Evolutionary conservation across 352 stramenopile genomes (phyloP).

Genomic region (Pythium monospermum): DNA sequence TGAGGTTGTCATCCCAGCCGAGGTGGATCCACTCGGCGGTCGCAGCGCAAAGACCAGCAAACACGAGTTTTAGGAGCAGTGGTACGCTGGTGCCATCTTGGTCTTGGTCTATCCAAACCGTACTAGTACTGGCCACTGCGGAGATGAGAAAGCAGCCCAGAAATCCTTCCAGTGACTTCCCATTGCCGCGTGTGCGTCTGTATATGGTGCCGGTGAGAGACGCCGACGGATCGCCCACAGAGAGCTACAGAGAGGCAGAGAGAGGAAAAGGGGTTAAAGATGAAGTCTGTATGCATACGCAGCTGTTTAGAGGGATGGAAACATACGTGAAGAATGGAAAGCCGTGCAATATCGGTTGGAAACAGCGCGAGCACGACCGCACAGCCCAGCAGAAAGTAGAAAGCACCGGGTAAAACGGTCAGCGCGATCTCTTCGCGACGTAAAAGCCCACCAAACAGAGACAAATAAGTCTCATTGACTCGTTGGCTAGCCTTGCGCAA

Average conservation of each 20-base stretch:
- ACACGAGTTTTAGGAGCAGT: conserved; percentile 6
- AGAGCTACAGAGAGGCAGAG: conserved; percentile 29
- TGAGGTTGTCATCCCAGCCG: conserved; percentile 58
- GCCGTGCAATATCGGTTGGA: conserved; percentile 31
- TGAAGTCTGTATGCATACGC: not conserved
- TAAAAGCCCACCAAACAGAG: conserved; percentile 37
- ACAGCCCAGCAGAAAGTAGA: conserved; percentile 56
- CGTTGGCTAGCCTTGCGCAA: conserved; percentile 23
- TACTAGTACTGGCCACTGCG: conserved; percentile 15
- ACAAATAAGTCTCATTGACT: conserved; percentile 35
- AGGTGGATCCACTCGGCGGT: conserved; percentile 38
- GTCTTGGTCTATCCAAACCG: not conserved
- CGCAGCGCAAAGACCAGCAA: conserved; percentile 30
- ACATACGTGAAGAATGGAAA: conserved; percentile 54
- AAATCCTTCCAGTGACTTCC: conserved; percentile 47
- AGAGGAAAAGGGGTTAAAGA: not conserved
- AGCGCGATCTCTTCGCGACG: conserved; percentile 37
- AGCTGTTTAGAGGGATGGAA: no score
- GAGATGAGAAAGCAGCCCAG: conserved; percentile 32
- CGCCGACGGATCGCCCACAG: conserved; percentile 44
- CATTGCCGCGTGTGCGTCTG: conserved; percentile 16
- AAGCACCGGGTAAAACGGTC: conserved; percentile 38
- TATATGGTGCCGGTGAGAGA: conserved; percentile 44
- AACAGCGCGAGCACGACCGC: conserved; percentile 34
- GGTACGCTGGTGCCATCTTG: not conserved